Evolutionary conservation across 148 eudicot genomes (phyloP).

Genomic region (Amaranthus cruentus): DNA sequence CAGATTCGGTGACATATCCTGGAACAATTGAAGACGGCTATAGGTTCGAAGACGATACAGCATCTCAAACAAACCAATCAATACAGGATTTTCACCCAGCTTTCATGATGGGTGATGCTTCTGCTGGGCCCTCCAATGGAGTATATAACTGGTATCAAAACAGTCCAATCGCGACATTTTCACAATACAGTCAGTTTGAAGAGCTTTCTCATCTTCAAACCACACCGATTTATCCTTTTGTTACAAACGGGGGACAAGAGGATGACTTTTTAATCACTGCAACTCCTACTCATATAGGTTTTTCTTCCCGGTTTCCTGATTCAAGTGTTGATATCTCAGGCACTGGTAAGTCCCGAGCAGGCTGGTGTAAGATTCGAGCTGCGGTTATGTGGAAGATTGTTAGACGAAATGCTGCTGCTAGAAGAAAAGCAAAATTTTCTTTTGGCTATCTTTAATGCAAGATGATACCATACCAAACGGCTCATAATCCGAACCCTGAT

Average conservation of each 20-base stretch:
- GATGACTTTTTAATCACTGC: constrained; percentile 26
- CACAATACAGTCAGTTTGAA: constrained; percentile 20
- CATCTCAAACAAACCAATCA: constrained; percentile 31
- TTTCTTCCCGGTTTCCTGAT: constrained; percentile 24
- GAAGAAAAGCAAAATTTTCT: constrained; percentile 28
- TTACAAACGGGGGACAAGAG: constrained; percentile 33
- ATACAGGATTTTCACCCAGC: constrained; percentile 23
- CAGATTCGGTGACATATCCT: constrained; percentile 35
- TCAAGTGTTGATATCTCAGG: constrained; percentile 25
- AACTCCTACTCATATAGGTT: constrained; percentile 22
- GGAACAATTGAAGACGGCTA: constrained; percentile 27
- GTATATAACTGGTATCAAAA: constrained; percentile 26
- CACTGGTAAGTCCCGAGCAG: constrained; percentile 37
- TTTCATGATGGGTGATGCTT: constrained; percentile 24
- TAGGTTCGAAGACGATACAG: constrained; percentile 31
- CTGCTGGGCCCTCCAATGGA: constrained; percentile 20
- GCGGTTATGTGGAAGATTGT: constrained; percentile 59
- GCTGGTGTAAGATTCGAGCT: constrained; percentile 72
- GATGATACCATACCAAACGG: constrained; percentile 5
- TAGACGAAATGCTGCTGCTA: constrained; percentile 46
- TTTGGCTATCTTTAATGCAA: constrained; percentile 13
- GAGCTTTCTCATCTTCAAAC: constrained; percentile 28
- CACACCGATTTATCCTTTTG: constrained; percentile 12
- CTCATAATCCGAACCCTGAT: background rate
- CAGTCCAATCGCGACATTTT: constrained; percentile 16